Evolutionary conservation across 371 early-diverging fungal species (phyloP).

Genomic region (Ordospora colligata): DNA sequence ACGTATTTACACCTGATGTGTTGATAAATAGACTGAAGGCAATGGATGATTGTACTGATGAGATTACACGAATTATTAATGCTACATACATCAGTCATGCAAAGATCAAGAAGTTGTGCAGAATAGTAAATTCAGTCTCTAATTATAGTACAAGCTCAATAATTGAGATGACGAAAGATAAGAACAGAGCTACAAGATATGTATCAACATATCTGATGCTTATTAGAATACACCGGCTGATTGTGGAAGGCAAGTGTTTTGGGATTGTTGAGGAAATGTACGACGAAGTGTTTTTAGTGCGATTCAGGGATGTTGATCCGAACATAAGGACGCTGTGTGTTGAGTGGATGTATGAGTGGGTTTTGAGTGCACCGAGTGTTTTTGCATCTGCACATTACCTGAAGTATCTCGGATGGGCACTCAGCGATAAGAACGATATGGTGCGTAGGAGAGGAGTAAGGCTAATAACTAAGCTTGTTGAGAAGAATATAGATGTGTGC

Average conservation of each 20-base stretch:
- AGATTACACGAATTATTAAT: neutral
- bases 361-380: neutral
- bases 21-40: neutral
- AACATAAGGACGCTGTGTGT: conserved; percentile 26
- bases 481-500: conserved; percentile 2
- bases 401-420: conserved; percentile 18
- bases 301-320: conserved; percentile 41
- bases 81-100: neutral
- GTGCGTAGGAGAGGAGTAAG: conserved; percentile 29
- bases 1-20: neutral
- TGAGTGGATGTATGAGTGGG: conserved; percentile 32
- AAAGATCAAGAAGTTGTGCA: conserved; percentile 8
- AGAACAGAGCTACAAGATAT: conserved; percentile 3
- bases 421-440: conserved; percentile 39
- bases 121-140: neutral
- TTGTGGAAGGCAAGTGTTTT: neutral
- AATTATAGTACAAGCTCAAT: neutral
- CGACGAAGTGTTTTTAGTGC: conserved; percentile 17
- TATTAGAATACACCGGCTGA: neutral
- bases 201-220: conserved; percentile 15
- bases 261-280: conserved; percentile 11
- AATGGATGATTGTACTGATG: neutral
- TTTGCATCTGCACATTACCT: conserved; percentile 16
- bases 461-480: neutral
- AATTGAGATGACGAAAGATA: neutral